phyloP scores from a whole-genome alignment of 371 early-diverging fungal genomes.

The Mortierella sp. region DNA sequence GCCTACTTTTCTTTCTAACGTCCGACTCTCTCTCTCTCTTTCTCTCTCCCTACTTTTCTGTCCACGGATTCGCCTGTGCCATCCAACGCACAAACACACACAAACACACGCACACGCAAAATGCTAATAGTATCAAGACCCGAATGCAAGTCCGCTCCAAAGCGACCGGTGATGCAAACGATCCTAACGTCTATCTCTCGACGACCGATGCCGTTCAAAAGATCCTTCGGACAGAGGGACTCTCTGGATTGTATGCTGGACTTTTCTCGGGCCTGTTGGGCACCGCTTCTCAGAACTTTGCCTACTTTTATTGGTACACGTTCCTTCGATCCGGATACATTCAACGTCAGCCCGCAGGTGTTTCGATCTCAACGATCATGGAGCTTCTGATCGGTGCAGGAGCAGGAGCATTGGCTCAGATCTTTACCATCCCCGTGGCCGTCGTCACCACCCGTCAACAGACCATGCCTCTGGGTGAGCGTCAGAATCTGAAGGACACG shows the following conservation, averaged over 20 bases:
- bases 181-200: constrained; percentile 66
- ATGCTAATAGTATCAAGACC: constrained; percentile 82
- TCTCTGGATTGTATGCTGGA: constrained; percentile 93
- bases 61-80: background rate
- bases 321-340: constrained; percentile 74
- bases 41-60: background rate
- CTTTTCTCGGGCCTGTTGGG: constrained; percentile 88
- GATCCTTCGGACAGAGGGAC: constrained; percentile 87
- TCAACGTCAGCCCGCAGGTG: constrained; percentile 54
- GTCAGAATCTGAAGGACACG: constrained; percentile 65
- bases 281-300: constrained; percentile 89
- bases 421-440: constrained; percentile 92
- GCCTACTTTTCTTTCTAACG: background rate
- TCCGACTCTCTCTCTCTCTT: background rate
- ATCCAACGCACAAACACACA: background rate
- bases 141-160: constrained; percentile 91
- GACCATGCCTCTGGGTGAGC: constrained; percentile 65
- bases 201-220: constrained; percentile 84
- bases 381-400: constrained; percentile 92
- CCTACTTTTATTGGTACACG: constrained; percentile 96
- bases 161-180: constrained; percentile 37
- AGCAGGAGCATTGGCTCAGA: constrained; percentile 91
- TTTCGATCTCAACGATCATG: constrained; percentile 71
- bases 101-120: constrained; percentile 6
- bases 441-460: constrained; percentile 90